Evolutionary conservation across 2,329 filamentous ascomycete genomes (phyloP).

Genomic region (Corynespora cassiicola): DNA sequence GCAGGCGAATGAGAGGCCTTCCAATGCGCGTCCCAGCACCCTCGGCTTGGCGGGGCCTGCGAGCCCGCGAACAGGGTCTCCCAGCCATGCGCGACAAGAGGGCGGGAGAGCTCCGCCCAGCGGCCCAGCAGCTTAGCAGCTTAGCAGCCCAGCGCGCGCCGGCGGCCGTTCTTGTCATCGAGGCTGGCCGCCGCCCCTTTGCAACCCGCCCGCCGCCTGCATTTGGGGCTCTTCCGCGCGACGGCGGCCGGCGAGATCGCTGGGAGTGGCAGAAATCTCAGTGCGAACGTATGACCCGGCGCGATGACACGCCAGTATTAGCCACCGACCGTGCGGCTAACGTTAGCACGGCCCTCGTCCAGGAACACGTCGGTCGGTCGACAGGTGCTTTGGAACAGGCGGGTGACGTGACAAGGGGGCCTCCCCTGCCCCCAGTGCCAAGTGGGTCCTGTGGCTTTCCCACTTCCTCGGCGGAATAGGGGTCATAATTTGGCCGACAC

Average conservation of each 20-base stretch:
- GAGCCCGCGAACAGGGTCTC: no score
- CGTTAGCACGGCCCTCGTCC: conserved; percentile 17
- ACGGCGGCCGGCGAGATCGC: no score
- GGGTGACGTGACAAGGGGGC: conserved; percentile 33
- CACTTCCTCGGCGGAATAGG: conserved; percentile 29
- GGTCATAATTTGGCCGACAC: conserved; percentile 28
- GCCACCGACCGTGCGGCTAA: conserved; percentile 22
- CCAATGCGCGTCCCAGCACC: no score
- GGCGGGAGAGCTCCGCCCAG: no score
- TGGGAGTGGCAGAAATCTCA: no score
- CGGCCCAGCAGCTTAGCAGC: no score
- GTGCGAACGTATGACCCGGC: conserved; percentile 1
- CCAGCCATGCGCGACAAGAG: no score
- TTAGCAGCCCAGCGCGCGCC: no score
- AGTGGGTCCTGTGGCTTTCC: conserved; percentile 32
- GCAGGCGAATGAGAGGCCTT: no score
- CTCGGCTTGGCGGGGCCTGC: no score
- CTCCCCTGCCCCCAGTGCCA: conserved; percentile 28
- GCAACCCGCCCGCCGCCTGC: conserved; percentile 1
- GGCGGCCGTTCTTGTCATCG: no score
- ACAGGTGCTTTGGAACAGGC: conserved; percentile 26
- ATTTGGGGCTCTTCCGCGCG: not conserved
- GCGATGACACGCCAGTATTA: conserved; percentile 10
- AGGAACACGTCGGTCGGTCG: conserved; percentile 28
- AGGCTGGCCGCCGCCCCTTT: no score